These are phyloP conservation scores for Xerocomus spinulosus DNA, from an alignment of 768 basidiomycete species.

Conservation along the genomic window DNA sequence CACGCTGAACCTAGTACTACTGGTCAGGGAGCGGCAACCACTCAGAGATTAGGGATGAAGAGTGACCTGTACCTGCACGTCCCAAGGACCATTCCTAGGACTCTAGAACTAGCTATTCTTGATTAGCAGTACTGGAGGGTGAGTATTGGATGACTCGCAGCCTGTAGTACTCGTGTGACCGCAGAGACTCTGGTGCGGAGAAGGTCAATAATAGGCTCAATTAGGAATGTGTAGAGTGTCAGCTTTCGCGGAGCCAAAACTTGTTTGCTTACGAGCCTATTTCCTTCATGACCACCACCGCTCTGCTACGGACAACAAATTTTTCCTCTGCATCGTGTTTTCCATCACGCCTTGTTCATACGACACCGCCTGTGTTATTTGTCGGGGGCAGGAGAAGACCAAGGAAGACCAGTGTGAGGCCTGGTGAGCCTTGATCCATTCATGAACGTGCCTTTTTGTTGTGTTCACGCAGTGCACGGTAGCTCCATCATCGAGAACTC, in stretches of 20 bases:
- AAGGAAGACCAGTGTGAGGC: conserved; percentile 9
- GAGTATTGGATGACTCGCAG: no score
- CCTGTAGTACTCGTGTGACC: no score
- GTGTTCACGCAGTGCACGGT: neutral
- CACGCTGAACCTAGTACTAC: no score
- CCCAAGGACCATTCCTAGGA: no score
- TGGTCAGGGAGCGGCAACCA: no score
- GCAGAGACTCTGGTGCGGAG: no score
- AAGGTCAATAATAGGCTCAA: no score
- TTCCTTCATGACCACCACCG: conserved; percentile 6
- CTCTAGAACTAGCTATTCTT: no score
- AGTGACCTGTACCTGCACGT: no score
- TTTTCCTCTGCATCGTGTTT: neutral
- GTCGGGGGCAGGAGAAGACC: conserved; percentile 9
- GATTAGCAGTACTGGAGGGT: no score
- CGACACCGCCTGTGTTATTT: conserved; percentile 8
- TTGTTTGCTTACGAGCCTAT: neutral
- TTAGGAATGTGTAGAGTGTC: conserved; percentile 6
- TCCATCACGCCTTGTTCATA: conserved; percentile 5
- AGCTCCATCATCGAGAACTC: conserved; percentile 24
- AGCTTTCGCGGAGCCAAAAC: conserved; percentile 1
- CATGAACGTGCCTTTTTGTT: neutral
- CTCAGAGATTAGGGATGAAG: no score
- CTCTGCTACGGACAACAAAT: conserved; percentile 3
- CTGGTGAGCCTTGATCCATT: conserved; percentile 9